A percentile compares a stretch with the other conserved stretches of the same genome.
These are phyloP conservation scores for Phaeosphaeriaceae sp. DNA, from an alignment of 2,329 filamentous ascomycete genomes.

Conservation along the genomic window DNA sequence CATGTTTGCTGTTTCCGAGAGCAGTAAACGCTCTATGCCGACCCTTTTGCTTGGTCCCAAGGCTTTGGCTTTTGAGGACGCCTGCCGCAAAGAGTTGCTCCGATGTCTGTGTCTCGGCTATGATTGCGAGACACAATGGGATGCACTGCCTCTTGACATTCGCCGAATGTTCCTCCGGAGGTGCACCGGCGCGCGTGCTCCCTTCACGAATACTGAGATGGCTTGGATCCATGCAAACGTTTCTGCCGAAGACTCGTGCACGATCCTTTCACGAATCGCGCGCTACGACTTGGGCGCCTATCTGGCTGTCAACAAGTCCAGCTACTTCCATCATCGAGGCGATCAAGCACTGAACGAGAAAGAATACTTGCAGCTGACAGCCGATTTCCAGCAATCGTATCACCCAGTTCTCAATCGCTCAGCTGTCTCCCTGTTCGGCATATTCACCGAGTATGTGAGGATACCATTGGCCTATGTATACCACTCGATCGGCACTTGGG, in stretches of 20 bases:
- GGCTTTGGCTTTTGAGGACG: constrained; percentile 27
- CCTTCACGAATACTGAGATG: constrained; percentile 51
- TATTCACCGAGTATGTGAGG: constrained; percentile 37
- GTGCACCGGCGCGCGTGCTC: constrained; percentile 53
- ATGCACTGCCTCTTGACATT: constrained; percentile 56
- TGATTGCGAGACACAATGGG: constrained; percentile 61
- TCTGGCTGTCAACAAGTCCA: constrained; percentile 41
- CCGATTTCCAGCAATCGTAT: constrained; percentile 42
- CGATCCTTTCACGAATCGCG: constrained; percentile 52
- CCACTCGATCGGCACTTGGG: constrained; percentile 51
- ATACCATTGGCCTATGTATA: constrained; percentile 52
- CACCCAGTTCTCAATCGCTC: constrained; percentile 41
- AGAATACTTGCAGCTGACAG: constrained; percentile 41
- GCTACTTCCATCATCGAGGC: constrained; percentile 38
- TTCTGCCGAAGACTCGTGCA: constrained; percentile 49
- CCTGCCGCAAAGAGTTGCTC: constrained; percentile 55
- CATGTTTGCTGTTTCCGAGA: constrained; percentile 39
- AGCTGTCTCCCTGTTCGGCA: constrained; percentile 28
- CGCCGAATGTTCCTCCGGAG: constrained; percentile 56
- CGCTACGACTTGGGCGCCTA: constrained; percentile 59
- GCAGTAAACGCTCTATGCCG: constrained; percentile 43
- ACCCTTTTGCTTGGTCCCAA: constrained; percentile 26
- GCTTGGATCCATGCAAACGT: constrained; percentile 57
- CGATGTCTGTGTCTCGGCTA: constrained; percentile 58
- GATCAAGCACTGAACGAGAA: constrained; percentile 32